Conservation (phyloP, 78 protist species). For the Tieghemostelium lacteum region DNA sequence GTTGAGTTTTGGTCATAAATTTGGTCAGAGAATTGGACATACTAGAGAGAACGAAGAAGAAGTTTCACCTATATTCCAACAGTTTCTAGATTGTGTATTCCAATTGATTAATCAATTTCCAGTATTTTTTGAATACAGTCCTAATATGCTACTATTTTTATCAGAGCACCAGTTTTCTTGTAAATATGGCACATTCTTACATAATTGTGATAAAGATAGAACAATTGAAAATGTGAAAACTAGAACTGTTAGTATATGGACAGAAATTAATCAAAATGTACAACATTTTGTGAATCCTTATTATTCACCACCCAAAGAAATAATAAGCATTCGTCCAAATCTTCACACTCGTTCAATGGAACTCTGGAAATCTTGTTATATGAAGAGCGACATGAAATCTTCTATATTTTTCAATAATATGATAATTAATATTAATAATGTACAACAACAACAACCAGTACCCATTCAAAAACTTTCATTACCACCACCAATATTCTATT, state of each 20-base stretch:
- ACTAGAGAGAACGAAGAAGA: conserved; percentile 54
- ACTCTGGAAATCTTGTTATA: conserved; percentile 55
- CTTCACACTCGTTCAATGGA: conserved; percentile 38
- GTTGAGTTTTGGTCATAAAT: conserved; percentile 94
- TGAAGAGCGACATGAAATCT: no score
- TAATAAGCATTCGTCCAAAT: conserved; percentile 14
- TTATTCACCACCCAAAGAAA: background rate
- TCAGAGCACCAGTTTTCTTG: conserved; percentile 39
- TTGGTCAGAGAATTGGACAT: conserved; percentile 65
- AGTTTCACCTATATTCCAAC: conserved; percentile 94
- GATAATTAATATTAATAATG: no score
- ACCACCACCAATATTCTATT: no score
- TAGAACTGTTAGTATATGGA: conserved; percentile 68
- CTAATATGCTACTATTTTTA: conserved; percentile 49
- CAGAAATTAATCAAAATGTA: conserved; percentile 32
- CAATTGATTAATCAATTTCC: conserved; percentile 89
- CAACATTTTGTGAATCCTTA: conserved; percentile 17
- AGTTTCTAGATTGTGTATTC: conserved; percentile 92
- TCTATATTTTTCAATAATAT: no score
- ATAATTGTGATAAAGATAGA: conserved; percentile 61
- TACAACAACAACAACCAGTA: no score
- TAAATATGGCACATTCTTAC: conserved; percentile 76
- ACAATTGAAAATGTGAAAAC: conserved; percentile 2
- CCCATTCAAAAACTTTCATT: no score
- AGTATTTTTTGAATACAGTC: conserved; percentile 91